Base-by-base conservation (phyloP, 805 yeast genomes). In the Candida caryicola region DNA sequence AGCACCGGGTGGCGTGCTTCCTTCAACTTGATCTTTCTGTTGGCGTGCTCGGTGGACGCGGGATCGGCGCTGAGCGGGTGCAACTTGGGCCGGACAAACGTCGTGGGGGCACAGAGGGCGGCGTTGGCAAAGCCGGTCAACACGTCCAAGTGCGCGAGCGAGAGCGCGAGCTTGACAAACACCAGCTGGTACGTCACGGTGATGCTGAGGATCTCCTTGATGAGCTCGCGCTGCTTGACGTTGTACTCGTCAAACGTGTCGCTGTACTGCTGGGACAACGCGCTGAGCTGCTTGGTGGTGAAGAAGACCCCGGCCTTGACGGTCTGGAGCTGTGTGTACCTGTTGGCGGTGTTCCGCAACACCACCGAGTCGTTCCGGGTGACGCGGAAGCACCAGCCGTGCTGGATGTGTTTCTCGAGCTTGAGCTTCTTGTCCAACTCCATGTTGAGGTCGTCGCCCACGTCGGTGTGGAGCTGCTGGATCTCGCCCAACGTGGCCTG, bases 231-330 rank as follows among this genome's bases (percentile, higher is more conserved):
- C 61, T 93, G 98, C 43, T 86, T 82, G 38, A 66, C 67, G 44
- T 83, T 80, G 59, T 91, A 91, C 41, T 81, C 82, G 10, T 72
- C 69, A 43, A 81, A 79, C 17, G 83, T 65, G 31, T 77, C 77
- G 10, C 66, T 63, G 49, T 79, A 81, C 41, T 80, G 77, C 26
- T 69, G 64, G 10, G 89, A 79, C 25, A 81, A 66, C n/a, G 72
- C 69, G 29, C 76, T 70, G 49, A 93, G 67, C 44, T 73, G 73
- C 30, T 68, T 60, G 1, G 95, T 87, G 7, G 96, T 88, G 69
- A 93, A 93, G 59, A 74, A 88, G 4, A 91, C 91, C 40, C 99
- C 99, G 2, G 96, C 95, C 57, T 93, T 93, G 21, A 88, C 95
- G 0, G 97, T 91, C 36, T 89, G 85, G 31, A 91, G 68, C 59